Percentiles rank a stretch among this genome's conserved stretches.
Evolutionary conservation across 169 alveolate species (phyloP).

Genomic region (Plasmodium vinckei): DNA sequence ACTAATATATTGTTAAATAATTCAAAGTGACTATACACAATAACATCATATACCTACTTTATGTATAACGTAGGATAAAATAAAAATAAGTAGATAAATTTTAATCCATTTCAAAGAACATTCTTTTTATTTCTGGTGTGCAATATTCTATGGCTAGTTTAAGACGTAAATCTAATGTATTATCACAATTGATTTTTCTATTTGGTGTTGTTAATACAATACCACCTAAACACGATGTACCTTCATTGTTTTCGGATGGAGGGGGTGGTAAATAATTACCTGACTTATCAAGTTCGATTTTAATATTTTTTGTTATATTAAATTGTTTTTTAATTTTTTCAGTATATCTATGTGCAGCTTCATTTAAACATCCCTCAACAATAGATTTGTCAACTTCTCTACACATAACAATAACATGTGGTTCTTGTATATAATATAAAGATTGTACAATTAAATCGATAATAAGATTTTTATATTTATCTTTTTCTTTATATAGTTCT

Average conservation of each 20-base stretch:
- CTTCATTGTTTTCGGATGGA: slow-evolving; percentile 75
- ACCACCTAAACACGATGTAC: slow-evolving; percentile 85
- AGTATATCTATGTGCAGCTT: slow-evolving; percentile 84
- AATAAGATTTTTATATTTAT: slow-evolving; percentile 84
- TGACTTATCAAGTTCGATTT: slow-evolving; percentile 84
- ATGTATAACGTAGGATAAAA: too few relatives aligned
- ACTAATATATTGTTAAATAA: too few relatives aligned
- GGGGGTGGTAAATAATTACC: slow-evolving; percentile 87
- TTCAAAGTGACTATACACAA: too few relatives aligned
- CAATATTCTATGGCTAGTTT: slow-evolving; percentile 83
- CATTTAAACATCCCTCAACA: slow-evolving; percentile 86
- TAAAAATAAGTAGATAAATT: background rate
- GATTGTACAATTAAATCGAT: slow-evolving; percentile 87
- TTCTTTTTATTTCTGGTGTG: slow-evolving; percentile 86
- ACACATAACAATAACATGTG: slow-evolving; percentile 88
- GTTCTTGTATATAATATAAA: slow-evolving; percentile 83
- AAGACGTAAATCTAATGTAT: slow-evolving; percentile 85
- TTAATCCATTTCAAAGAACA: slow-evolving; percentile 78
- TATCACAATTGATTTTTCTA: slow-evolving; percentile 87
- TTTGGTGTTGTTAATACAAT: slow-evolving; percentile 84
- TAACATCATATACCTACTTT: too few relatives aligned
- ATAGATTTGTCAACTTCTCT: slow-evolving; percentile 88
- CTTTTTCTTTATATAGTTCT: slow-evolving; percentile 76
- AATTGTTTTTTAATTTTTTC: slow-evolving; percentile 82
- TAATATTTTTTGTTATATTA: slow-evolving; percentile 83